Base-by-base conservation (phyloP, 768 basidiomycete species). In the Grammothele lineata region DNA sequence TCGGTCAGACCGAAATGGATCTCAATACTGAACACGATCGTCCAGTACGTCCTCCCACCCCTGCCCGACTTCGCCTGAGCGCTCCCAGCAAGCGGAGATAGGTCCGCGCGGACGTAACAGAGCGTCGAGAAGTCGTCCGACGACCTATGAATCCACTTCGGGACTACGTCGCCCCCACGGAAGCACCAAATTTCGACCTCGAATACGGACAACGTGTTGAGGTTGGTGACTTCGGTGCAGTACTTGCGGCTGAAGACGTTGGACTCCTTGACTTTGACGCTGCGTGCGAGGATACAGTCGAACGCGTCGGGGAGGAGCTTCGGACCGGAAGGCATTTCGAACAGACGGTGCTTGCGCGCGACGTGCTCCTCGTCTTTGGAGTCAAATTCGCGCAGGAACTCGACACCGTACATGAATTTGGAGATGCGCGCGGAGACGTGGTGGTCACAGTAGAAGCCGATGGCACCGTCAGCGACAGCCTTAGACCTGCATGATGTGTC, bases 131-230 rank as follows among this genome's bases (percentile, higher is more conserved):
- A 89, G 26, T 80, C 69, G 46, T 86, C 87, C 79, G 51, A 23
- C 10, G 24, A 51, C 45, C 86, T 70, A 37, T 80, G 70, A 43
- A 90, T 89, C 87, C 87, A 89, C 54, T 80, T 77, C 1, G 87
- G 87, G 26, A 83, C 69, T 6, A 65, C 69, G 53, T 83, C 78
- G 37, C 83, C 83, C n/a, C 87, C 86, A 58, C 87, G 72, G 64
- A 78, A 90, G 60, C 87, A 89, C 87, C 87, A 89, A 54, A 90
- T 76, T 62, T 89, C 86, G 22, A 89, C 86, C 60, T 89, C 87
- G 54, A 90, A 89, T 15, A 88, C 83, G 12, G 83, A 85, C 4
- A 88, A 71, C 55, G 86, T 83, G 3, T 81, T 78, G 24, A 90
- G 61, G 51, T 77, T 87, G 8, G 87, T 89, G 30, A 90, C 74